These are phyloP conservation scores for Kwoniella sp. DNA, from an alignment of 768 basidiomycete genomes.

Conservation along the genomic window DNA sequence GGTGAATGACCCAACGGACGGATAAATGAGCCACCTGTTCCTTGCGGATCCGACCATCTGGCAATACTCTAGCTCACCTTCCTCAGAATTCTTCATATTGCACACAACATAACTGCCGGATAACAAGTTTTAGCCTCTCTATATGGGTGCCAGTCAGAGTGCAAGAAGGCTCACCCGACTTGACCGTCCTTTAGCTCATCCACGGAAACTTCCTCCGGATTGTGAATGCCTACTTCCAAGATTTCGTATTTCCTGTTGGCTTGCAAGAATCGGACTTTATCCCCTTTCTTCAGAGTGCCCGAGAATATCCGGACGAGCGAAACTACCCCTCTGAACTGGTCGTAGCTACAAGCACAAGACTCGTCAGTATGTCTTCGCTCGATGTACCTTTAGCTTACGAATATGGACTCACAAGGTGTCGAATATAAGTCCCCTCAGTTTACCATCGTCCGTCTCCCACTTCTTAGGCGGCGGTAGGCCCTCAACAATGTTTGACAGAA, in stretches of 20 bases:
- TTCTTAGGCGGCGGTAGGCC: constrained; percentile 92
- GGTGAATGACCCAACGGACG: too few relatives aligned
- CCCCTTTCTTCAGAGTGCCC: constrained; percentile 85
- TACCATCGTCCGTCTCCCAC: constrained; percentile 62
- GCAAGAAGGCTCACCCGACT: constrained; percentile 55
- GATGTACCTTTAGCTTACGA: too few relatives aligned
- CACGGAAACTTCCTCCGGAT: constrained; percentile 83
- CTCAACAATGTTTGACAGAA: constrained; percentile 77
- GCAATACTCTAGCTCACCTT: constrained; percentile 73
- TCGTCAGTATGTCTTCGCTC: too few relatives aligned
- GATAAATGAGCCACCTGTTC: too few relatives aligned
- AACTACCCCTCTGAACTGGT: constrained; percentile 93
- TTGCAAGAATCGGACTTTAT: constrained; percentile 81
- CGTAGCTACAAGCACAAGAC: constrained; percentile 74
- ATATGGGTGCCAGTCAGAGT: too few relatives aligned
- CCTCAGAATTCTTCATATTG: constrained; percentile 95
- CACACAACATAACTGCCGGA: constrained; percentile 63
- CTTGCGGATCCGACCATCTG: too few relatives aligned
- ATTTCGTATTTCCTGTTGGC: constrained; percentile 88
- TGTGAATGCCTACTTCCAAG: constrained; percentile 81
- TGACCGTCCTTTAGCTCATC: constrained; percentile 54
- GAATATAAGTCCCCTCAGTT: constrained; percentile 81
- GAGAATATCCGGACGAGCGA: constrained; percentile 80
- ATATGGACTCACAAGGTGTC: constrained; percentile 75
- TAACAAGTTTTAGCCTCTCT: too few relatives aligned